Evolutionary conservation across 768 basidiomycete species (phyloP), one percentile per base, ranked within the genome.

Genomic region (Trametes maxima): DNA sequence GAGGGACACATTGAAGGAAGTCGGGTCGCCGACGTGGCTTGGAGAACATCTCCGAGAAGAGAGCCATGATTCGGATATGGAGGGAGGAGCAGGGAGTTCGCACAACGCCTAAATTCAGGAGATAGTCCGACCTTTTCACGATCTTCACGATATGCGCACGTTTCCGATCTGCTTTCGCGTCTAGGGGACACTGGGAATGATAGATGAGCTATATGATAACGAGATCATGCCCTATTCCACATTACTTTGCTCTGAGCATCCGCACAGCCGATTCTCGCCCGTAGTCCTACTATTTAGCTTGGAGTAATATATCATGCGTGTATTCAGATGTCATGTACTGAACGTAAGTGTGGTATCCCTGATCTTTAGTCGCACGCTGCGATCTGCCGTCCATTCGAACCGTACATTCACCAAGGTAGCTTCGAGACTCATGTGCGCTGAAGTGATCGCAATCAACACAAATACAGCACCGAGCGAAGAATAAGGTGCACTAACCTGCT

Each of bases 371-470:
- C 86, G 85, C 14, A 95, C 94, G 58, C 85, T 94, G 12, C 95
- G 83, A 56, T 92, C 89, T 0, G 85, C 85, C 0, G 85, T 76
- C 96, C 96, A 98, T 57, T 93, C 90, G 55, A 98, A 90, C 8
- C 77, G 79, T 25, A 98, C 83, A 66, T 85, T 79, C 55, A 89
- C 87, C 62, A 95, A 75, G 1, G 85, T 87, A 10, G 83, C 87
- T 6, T 85, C 85, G 2, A 81, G 74, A 7, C 80, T 81, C 79
- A 88, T 81, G 19, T 82, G 76, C 0, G 77, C 87, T 86, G 57
- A 0, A 52, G 48, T 13, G 22, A 56, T 25, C 5, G 10, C 46
- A 12, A 16, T 49, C 24, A 62, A 13, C 40, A 59, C 49, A 35
- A 7, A 16, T 40, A 4, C 49, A 28, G 43, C 28, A 43, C 35